Evolutionary conservation across 2,329 filamentous ascomycete genomes (phyloP).

Genomic region (Fusarium mundagurra): DNA sequence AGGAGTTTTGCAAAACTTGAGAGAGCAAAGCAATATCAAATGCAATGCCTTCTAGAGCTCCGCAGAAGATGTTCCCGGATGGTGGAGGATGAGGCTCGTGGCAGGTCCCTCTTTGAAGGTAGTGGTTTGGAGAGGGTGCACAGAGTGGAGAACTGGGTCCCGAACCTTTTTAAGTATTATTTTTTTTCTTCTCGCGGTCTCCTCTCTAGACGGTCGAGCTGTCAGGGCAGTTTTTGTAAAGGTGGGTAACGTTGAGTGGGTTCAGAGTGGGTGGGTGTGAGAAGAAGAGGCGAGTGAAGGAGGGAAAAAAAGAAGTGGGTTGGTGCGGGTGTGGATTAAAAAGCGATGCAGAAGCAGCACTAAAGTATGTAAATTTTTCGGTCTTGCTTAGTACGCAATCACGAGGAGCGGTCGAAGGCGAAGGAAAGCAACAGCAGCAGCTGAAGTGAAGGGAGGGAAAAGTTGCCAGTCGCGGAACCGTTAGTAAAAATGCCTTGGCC

Average conservation of each 20-base stretch:
- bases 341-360: constrained; percentile 31
- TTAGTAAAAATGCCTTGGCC: constrained; percentile 34
- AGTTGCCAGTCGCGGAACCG: constrained; percentile 35
- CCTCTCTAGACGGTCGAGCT: constrained; percentile 34
- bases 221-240: constrained; percentile 45
- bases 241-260: constrained; percentile 43
- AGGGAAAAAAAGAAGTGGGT: constrained; percentile 39
- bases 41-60: constrained; percentile 42
- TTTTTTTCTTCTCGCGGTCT: constrained; percentile 42
- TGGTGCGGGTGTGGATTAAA: constrained; percentile 38
- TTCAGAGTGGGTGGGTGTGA: constrained; percentile 37
- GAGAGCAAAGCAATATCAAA: constrained; percentile 39
- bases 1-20: constrained; percentile 30
- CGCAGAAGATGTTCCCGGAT: constrained; percentile 47
- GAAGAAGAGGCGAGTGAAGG: constrained; percentile 37
- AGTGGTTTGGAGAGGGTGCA: constrained; percentile 58
- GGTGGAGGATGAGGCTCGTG: constrained; percentile 54
- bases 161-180: constrained; percentile 51
- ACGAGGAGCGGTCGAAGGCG: constrained; percentile 17
- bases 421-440: constrained; percentile 12
- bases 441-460: not conserved
- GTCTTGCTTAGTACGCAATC: constrained; percentile 34
- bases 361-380: constrained; percentile 28
- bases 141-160: constrained; percentile 58
- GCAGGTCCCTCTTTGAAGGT: constrained; percentile 52